Base-by-base conservation (phyloP, 2,329 filamentous ascomycete species). In the Clarireedia hainanense region DNA sequence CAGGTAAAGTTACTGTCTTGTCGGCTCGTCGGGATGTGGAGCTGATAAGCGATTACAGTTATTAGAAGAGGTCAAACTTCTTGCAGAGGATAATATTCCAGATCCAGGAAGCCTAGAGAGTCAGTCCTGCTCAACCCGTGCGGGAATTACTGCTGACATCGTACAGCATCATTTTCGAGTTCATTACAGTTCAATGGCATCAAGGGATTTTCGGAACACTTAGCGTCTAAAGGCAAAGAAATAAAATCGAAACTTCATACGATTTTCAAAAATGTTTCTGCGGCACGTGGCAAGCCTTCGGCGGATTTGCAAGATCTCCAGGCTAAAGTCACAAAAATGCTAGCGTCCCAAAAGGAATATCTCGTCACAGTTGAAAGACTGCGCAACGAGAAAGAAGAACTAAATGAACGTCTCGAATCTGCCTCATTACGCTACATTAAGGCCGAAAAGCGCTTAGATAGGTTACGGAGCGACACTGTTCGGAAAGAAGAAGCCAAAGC, bases 401-500 rank as follows among this genome's bases (percentile, higher is more conserved):
- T 96, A 3, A 89, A 89, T 47, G 88, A 94, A 66, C 87, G 92
- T 60, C 77, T 97, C 20, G 92, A 97, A 68, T 86, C 83, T 36
- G 94, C 92, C 15, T 95, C 91, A 5, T 77, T 95, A 57, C 83
- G 94, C 61, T 97, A 95, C 67, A 89, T 97, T 75, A 89, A 95
- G 63, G 94, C 94, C 0, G 94, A 99, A 70, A 95, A 95, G 75
- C 94, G 91, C 69, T 77, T 97, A 52, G 94, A 99, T 69, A 84
- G 94, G 45, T 83, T 87, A 24, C 92, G 89, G 71, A 99, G 94
- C 68, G 75, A 84, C 15, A 91, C 95, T 56, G 91, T 96, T 1
- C 88, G 91, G 59, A 96, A 95, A 69, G 73, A 99, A 58, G 94
- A 97, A 70, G 88, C 90, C 65, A 89, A 96, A 72, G 91, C 91